Percentiles rank a stretch among this genome's conserved stretches.
These are phyloP conservation scores for Monosporozyma aquatica DNA, from an alignment of 805 yeast species.

Conservation along the genomic window DNA sequence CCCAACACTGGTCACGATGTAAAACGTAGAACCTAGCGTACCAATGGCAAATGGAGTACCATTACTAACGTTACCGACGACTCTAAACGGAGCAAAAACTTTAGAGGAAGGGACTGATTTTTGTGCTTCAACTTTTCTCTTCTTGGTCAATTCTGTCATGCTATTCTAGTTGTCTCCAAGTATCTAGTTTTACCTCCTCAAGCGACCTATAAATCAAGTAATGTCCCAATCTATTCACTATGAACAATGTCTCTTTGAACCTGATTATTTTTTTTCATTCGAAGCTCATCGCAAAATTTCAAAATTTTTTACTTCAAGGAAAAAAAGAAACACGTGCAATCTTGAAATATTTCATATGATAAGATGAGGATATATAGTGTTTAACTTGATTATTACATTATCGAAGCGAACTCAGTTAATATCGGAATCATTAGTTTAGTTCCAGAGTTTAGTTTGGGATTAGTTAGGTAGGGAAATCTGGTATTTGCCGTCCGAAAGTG, in stretches of 20 bases:
- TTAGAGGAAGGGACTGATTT: constrained; percentile 33
- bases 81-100: constrained; percentile 80
- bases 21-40: constrained; percentile 77
- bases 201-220: too few relatives aligned
- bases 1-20: constrained; percentile 85
- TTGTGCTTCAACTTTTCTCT: constrained; percentile 12
- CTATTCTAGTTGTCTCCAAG: neutral
- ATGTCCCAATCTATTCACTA: too few relatives aligned
- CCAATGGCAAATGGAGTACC: constrained; percentile 81
- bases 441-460: too few relatives aligned
- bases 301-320: constrained; percentile 3
- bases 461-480: too few relatives aligned
- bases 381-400: too few relatives aligned
- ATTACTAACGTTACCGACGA: constrained; percentile 85
- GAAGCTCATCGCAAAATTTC: constrained; percentile 8
- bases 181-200: neutral
- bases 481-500: too few relatives aligned
- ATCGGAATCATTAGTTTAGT: too few relatives aligned
- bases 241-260: too few relatives aligned
- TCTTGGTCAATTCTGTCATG: constrained; percentile 14
- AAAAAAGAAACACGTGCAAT: neutral
- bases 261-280: too few relatives aligned
- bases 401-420: too few relatives aligned
- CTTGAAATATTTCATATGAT: too few relatives aligned
- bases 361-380: too few relatives aligned